phyloP scores from a whole-genome alignment of 306 rosid species.

The Medicago arabica region DNA sequence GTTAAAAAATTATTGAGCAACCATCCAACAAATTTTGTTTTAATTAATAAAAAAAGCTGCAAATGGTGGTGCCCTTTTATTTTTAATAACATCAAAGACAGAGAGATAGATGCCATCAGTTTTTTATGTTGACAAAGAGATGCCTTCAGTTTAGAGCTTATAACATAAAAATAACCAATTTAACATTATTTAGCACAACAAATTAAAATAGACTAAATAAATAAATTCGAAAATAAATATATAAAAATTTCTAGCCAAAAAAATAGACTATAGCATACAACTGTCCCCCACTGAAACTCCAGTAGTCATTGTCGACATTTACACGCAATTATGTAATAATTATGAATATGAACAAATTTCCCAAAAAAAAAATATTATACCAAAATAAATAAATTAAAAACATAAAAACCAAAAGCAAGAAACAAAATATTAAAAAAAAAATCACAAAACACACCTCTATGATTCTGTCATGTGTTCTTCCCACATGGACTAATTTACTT shows the following conservation, averaged over 20 bases:
- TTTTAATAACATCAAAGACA: no score
- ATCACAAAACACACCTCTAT: slow-evolving; percentile 34
- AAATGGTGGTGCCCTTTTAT: no score
- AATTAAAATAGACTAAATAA: slow-evolving; percentile 5
- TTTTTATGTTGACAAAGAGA: no score
- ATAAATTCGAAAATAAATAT: neutral
- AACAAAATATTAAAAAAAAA: neutral
- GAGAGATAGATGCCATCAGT: no score
- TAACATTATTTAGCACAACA: neutral
- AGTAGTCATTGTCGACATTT: slow-evolving; percentile 12
- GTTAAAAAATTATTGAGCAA: no score
- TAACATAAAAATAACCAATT: neutral
- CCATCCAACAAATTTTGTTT: no score
- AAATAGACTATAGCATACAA: slow-evolving; percentile 21
- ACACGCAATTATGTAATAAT: slow-evolving; percentile 7
- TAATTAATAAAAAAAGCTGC: no score
- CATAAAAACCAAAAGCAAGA: neutral
- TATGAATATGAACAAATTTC: slow-evolving; percentile 37
- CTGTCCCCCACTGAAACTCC: slow-evolving; percentile 36
- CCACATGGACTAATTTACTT: neutral
- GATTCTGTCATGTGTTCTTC: neutral
- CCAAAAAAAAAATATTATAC: slow-evolving; percentile 10
- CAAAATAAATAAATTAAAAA: neutral
- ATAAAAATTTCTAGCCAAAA: slow-evolving; percentile 17
- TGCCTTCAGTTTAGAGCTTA: neutral